Conservation (phyloP, 345 rosid genomes). For the Pugionium dolabratum region DNA sequence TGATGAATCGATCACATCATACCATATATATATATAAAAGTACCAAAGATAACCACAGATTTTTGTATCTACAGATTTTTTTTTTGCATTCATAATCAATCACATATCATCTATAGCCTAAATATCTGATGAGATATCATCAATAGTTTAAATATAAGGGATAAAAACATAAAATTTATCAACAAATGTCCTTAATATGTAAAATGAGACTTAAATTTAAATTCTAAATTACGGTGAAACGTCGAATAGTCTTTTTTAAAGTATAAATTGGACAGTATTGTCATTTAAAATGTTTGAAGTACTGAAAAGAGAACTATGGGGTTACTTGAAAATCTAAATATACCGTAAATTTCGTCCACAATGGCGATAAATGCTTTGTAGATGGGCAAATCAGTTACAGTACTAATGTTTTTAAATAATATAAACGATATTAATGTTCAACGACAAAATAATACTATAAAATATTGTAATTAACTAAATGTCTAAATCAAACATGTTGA, state of each 20-base stretch:
- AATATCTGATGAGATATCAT: neutral
- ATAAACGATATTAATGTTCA: constrained; percentile 11
- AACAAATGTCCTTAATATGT: too few relatives aligned
- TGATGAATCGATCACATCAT: neutral
- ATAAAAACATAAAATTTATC: too few relatives aligned
- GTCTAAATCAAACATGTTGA: constrained; percentile 12
- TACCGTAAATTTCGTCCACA: neutral
- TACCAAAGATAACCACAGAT: neutral
- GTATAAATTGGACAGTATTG: too few relatives aligned
- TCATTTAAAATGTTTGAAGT: too few relatives aligned
- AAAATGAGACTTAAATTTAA: too few relatives aligned
- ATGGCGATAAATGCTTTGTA: neutral
- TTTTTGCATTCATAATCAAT: neutral
- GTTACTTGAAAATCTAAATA: neutral
- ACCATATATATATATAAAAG: too few relatives aligned
- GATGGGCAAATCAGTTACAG: neutral
- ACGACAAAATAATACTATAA: neutral
- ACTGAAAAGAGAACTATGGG: too few relatives aligned
- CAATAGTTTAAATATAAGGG: too few relatives aligned
- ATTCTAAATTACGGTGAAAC: too few relatives aligned
- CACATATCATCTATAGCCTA: neutral
- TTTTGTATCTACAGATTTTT: neutral
- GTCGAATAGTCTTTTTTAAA: too few relatives aligned
- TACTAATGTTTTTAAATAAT: constrained; percentile 2
- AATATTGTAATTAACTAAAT: constrained; percentile 19